Evolutionary conservation across 257 asterid species (phyloP), one percentile per base, ranked within the genome.

Genomic region (Nicotiana otophora): DNA sequence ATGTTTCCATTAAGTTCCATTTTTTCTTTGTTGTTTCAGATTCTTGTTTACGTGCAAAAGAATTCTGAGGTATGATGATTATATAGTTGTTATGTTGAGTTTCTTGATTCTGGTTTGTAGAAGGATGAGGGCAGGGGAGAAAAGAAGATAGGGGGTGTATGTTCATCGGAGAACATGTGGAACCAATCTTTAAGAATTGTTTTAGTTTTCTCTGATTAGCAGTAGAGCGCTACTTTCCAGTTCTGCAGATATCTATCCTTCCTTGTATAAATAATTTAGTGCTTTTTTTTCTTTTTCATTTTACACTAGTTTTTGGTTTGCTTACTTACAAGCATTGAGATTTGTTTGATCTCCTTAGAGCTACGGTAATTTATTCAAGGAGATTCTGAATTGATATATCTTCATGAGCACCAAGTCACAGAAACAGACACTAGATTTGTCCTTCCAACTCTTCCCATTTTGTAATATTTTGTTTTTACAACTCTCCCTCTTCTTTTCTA

Each of bases 21-120:
- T 58, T 51, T 75, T 48, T 19, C n/a, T 67, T 2, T 42, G 60
- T 31, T 48, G 54, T 75, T 74, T 36, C 81, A 83, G 86, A 60
- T 80, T 28, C 75, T 86, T 39, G 84, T 75, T 5, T 86, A 86
- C 65, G 26, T 64, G 70, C 80, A 57, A 33, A 86, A 23, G 65
- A 53, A 61, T 14, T 74, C 62, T 26, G 64, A 7, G 10, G 80
- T 75, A 4, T 75, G 63, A 51, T 75, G 23, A 75, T 74, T 20
- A 28, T 51, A 51, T 62, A 51, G 46, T 39, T 75, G 46, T 1
- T 51, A 51, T 51, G 62, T 64, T 64, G 70, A 64, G 10, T 11
- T 64, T 34, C 39, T 64, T 31, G 30, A 28, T 17, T n/a, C 14
- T 5, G 46, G 46, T 15, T 75, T 75, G 80, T 51, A 28, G 46